Base-by-base conservation (phyloP, 805 yeast species). In the Wickerhamomyces tratensis region DNA sequence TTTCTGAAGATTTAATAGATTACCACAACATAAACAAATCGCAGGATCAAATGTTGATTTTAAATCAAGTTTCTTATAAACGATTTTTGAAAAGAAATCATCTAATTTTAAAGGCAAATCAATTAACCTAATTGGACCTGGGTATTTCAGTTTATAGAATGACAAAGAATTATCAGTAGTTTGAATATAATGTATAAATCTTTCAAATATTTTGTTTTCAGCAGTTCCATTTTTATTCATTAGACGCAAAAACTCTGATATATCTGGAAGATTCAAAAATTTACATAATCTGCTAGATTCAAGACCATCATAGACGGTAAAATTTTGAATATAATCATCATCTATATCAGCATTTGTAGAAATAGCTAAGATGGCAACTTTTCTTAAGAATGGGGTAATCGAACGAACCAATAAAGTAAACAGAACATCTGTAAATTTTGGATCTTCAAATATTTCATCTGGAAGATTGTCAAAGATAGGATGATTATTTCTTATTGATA, bases 11-110 rank as follows among this genome's bases (percentile, higher is more conserved):
- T 79, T 79, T 25, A 86, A 69, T 7, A 79, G 68, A 10, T 65
- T 62, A 1, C 88, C 93, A 62, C 98, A 93, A 47, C 81, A 82
- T 42, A 91, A 62, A 54, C 98, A 91, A 9, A 91, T 66, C 0
- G 95, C 96, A 0, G 95, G 93, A 49, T 89, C 95, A 5, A 62
- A 47, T 0, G 71, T 66, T 57, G 62, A 25, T 12, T 65, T 64
- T 37, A 63, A 57, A 25, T 63, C 65, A 38, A 63, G 62, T 26
- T 67, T 68, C 52, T 64, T 67, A 48, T 76, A 73, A 43, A 76
- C 67, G 42, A 74, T 67, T 34, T 73, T 67, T 5, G 86, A 79
- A 62, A 83, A 86, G 48, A 87, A 79, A 35, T 65, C 68, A 54
- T 83, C 89, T 46, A 86, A 61, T 40, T 83, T 69, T 3, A 64